These are phyloP conservation scores for Phytophthora ramorum DNA, from an alignment of 352 stramenopile genomes.

Conservation along the genomic window DNA sequence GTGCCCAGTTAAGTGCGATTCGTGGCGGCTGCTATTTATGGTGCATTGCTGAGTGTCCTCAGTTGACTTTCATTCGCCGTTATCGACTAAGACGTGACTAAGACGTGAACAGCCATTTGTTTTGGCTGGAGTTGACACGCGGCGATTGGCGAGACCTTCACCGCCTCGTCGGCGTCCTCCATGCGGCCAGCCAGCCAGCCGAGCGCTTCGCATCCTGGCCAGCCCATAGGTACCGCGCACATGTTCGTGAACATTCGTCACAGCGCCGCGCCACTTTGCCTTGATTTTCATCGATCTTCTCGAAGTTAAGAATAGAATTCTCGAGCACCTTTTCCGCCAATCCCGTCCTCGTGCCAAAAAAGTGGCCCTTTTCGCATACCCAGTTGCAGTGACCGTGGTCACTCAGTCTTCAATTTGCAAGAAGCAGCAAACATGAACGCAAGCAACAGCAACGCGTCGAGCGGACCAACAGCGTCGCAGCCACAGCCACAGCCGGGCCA, in stretches of 20 bases:
- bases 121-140: slow-evolving; percentile 11
- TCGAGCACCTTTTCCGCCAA: slow-evolving; percentile 19
- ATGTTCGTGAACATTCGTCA: slow-evolving; percentile 41
- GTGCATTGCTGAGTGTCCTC: neutral
- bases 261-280: neutral
- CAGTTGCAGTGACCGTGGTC: no score
- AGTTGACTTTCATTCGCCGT: neutral
- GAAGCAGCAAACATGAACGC: slow-evolving; percentile 26
- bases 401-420: slow-evolving; percentile 45
- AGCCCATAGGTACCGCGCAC: neutral
- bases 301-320: slow-evolving; percentile 38
- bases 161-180: slow-evolving; percentile 5
- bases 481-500: neutral
- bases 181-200: neutral
- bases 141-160: slow-evolving; percentile 23
- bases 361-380: slow-evolving; percentile 21
- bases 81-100: slow-evolving; percentile 8
- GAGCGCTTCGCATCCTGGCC: slow-evolving; percentile 16
- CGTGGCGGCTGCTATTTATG: neutral
- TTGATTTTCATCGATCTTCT: slow-evolving; percentile 21
- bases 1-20: slow-evolving; percentile 16
- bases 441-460: slow-evolving; percentile 32
- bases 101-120: neutral
- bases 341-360: slow-evolving; percentile 21
- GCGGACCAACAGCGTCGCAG: slow-evolving; percentile 27